Base-by-base conservation (phyloP, 2,329 filamentous ascomycete species). In the Exophiala mesophila region DNA sequence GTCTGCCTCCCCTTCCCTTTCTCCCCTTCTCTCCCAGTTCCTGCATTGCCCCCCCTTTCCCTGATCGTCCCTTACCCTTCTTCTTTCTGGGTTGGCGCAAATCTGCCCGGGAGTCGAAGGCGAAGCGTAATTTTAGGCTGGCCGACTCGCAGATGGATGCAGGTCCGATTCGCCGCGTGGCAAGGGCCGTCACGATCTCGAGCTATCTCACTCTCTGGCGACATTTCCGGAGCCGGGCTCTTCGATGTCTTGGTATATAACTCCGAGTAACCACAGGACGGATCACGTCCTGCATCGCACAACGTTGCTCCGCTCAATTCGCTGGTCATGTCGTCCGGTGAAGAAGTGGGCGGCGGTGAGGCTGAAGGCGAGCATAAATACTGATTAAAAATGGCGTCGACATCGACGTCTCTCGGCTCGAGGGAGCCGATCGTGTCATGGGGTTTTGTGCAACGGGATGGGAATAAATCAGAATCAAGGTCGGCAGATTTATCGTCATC, bases 281-380 rank as follows among this genome's bases (percentile, higher is more conserved):
- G 43, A 33, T 41, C 38, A 19, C 32, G 32, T 36, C 34, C 19
- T 15, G 31, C n/a, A 45, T 41, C 18, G 23, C 21, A 33, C 20
- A 45, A 41, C 24, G 32, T 41, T 41, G 21, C 8, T 37, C 38
- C 35, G 30, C 39, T 45, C 33, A 45, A 41, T 45, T 45, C 34
- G 38, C 43, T 45, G 17, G 38, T 37, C 18, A 26, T 38, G 18
- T 45, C 43, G 24, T 42, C 32, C 34, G 35, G 28, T 37, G 23
- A 45, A 41, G 21, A 24, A 15, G 38, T 30, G 26, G 37, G 34
- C n/a, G 26, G 23, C 16, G 20, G 23, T 17, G 15, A 29, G 34
- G 43, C 37, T 21, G 32, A 37, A 26, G 23, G 23, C 6, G 23
- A 26, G 23, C 12, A 26, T 26, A 26, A 26, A 26, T 26, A 26